Evolutionary conservation across 257 asterid species (phyloP).

Genomic region (Mentha longifolia): DNA sequence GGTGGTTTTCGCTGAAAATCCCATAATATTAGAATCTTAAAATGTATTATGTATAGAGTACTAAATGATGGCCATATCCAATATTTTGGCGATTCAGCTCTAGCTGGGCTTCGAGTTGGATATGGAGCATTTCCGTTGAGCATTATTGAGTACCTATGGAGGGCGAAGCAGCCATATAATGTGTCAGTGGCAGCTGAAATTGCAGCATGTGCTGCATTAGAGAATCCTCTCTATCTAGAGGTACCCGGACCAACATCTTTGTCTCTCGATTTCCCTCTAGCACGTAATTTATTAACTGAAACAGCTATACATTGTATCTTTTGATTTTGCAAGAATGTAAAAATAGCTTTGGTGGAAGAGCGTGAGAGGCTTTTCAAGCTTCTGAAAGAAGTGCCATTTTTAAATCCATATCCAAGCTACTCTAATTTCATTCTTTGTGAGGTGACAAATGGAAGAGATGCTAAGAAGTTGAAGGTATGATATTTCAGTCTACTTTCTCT

Average conservation of each 20-base stretch:
- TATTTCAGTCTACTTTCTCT: not conserved
- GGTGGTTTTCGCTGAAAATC: too few species aligned
- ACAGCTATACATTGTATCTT: conserved; percentile 9
- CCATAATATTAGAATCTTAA: too few species aligned
- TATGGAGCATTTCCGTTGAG: conserved; percentile 95
- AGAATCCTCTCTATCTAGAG: conserved; percentile 86
- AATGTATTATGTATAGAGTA: not conserved
- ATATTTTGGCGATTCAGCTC: conserved; percentile 55
- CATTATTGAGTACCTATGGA: conserved; percentile 89
- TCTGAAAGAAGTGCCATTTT: conserved; percentile 88
- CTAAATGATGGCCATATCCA: conserved; percentile 5
- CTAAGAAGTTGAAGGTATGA: conserved; percentile 93
- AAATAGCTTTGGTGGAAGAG: conserved; percentile 88
- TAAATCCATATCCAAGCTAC: conserved; percentile 84
- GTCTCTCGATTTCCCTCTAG: not conserved
- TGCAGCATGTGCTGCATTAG: conserved; percentile 92
- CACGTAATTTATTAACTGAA: not conserved
- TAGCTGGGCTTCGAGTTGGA: conserved; percentile 96
- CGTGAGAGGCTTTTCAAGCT: conserved; percentile 78
- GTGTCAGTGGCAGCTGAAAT: conserved; percentile 98
- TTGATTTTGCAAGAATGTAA: conserved; percentile 68
- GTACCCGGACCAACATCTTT: conserved; percentile 39
- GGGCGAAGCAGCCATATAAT: conserved; percentile 98
- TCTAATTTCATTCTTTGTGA: conserved; percentile 94
- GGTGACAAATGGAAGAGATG: conserved; percentile 88